Conservation (phyloP, 2,329 filamentous ascomycete species). For the Xylariaceae sp. region DNA sequence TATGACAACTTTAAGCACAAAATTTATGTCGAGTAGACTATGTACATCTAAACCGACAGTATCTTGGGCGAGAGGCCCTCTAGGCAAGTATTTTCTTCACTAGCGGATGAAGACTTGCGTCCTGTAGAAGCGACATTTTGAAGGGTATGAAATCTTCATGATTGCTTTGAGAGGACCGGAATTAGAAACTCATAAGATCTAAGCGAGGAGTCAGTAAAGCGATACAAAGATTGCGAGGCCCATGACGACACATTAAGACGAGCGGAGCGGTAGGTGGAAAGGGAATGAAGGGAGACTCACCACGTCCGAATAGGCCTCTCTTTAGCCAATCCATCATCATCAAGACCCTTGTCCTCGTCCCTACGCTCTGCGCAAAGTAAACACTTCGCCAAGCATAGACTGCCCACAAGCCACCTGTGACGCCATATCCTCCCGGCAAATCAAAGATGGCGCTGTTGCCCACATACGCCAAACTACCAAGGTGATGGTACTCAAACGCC, state of each 20-base stretch:
- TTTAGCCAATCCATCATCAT: constrained; percentile 99
- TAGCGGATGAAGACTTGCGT: too few species aligned
- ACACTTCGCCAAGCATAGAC: constrained; percentile 96
- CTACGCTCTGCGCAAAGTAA: constrained; percentile 97
- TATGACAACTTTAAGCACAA: too few species aligned
- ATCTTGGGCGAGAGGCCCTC: too few species aligned
- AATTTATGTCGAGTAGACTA: too few species aligned
- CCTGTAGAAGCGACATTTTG: too few species aligned
- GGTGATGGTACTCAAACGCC: constrained; percentile 88
- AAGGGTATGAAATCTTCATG: too few species aligned
- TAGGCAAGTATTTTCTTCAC: too few species aligned
- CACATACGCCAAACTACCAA: constrained; percentile 89
- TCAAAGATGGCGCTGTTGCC: constrained; percentile 97
- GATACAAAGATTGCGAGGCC: too few species aligned
- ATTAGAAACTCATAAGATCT: constrained; percentile 28
- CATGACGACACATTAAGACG: constrained; percentile 23
- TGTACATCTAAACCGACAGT: too few species aligned
- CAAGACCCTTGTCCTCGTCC: constrained; percentile 79
- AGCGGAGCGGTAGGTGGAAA: constrained; percentile 15
- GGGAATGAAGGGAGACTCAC: constrained; percentile 48
- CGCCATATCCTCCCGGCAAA: constrained; percentile 68
- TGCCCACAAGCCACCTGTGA: constrained; percentile 81
- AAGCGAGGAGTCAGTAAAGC: constrained; percentile 4
- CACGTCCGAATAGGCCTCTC: constrained; percentile 89
- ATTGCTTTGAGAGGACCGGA: too few species aligned